These are phyloP conservation scores for Kuraishia floccosa DNA, from an alignment of 805 yeast genomes.

Conservation along the genomic window DNA sequence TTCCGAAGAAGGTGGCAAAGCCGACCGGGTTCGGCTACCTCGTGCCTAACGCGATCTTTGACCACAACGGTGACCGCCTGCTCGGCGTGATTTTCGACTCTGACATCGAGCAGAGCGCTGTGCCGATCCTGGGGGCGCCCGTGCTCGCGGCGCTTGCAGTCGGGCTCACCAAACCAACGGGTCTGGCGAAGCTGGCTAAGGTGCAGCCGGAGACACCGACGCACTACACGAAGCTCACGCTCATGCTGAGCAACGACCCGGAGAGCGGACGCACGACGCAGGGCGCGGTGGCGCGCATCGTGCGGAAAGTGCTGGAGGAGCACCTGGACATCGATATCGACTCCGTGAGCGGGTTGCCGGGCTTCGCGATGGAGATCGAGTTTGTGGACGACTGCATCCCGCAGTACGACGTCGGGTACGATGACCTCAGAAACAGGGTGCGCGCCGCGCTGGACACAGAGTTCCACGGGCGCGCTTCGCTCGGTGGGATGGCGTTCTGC, in stretches of 20 bases:
- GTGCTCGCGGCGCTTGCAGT: neutral
- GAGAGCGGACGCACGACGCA: too few relatives aligned
- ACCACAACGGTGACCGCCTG: conserved; percentile 40
- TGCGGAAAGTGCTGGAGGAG: conserved; percentile 7
- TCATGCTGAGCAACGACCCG: conserved; percentile 92
- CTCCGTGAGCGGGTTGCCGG: conserved; percentile 9
- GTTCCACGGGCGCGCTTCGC: conserved; percentile 29
- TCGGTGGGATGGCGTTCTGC: conserved; percentile 77
- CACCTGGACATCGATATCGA: conserved; percentile 24
- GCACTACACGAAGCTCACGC: conserved; percentile 61
- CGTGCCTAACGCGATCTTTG: conserved; percentile 46
- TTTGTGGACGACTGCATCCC: conserved; percentile 60
- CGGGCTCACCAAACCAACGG: neutral
- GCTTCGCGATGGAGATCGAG: conserved; percentile 20
- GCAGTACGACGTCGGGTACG: conserved; percentile 65
- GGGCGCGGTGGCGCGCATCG: conserved; percentile 39
- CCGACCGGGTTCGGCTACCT: conserved; percentile 75
- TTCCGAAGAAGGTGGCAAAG: conserved; percentile 32
- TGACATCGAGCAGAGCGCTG: conserved; percentile 54
- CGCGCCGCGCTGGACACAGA: conserved; percentile 18
- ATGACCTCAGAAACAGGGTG: conserved; percentile 24
- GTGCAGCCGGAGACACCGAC: neutral
- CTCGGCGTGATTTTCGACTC: conserved; percentile 91
- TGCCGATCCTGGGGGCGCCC: conserved; percentile 11
- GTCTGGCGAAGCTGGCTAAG: neutral